A percentile compares a stretch with the other conserved stretches of the same genome.
Conservation (phyloP, 768 basidiomycete species). For the Megacollybia marginata region DNA sequence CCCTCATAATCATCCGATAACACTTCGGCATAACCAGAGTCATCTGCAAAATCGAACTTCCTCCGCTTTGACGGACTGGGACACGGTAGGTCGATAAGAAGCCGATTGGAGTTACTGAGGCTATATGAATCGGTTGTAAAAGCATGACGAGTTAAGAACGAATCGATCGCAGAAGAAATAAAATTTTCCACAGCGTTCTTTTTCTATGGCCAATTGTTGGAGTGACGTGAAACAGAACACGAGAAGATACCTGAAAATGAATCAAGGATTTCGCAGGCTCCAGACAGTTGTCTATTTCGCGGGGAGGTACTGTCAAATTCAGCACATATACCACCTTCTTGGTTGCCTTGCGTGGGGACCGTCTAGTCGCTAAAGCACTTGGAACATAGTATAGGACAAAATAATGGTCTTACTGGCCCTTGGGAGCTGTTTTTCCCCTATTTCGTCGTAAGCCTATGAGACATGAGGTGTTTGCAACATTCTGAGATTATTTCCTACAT, state of each 20-base stretch:
- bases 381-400: constrained; percentile 4
- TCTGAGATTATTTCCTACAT: constrained; percentile 34
- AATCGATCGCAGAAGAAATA: constrained; percentile 48
- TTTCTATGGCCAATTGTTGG: constrained; percentile 34
- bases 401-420: constrained; percentile 30
- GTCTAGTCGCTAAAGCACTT: constrained; percentile 40
- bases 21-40: constrained; percentile 28
- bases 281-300: constrained; percentile 67
- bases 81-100: constrained; percentile 16
- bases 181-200: constrained; percentile 46
- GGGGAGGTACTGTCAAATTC: constrained; percentile 59
- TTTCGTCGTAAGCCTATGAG: constrained; percentile 61
- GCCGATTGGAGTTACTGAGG: constrained; percentile 10
- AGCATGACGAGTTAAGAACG: constrained; percentile 58
- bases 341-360: constrained; percentile 75
- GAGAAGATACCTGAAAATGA: constrained; percentile 52
- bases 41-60: constrained; percentile 29
- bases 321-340: constrained; percentile 81
- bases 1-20: background rate
- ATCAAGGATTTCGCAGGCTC: constrained; percentile 72
- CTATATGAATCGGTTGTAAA: constrained; percentile 29
- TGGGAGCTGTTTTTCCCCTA: constrained; percentile 40
- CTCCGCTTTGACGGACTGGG: constrained; percentile 39
- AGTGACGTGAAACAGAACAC: constrained; percentile 3
- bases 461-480: constrained; percentile 1